These are phyloP conservation scores for Cladophialophora bantiana DNA, from an alignment of 2,329 filamentous ascomycete genomes.

Conservation along the genomic window DNA sequence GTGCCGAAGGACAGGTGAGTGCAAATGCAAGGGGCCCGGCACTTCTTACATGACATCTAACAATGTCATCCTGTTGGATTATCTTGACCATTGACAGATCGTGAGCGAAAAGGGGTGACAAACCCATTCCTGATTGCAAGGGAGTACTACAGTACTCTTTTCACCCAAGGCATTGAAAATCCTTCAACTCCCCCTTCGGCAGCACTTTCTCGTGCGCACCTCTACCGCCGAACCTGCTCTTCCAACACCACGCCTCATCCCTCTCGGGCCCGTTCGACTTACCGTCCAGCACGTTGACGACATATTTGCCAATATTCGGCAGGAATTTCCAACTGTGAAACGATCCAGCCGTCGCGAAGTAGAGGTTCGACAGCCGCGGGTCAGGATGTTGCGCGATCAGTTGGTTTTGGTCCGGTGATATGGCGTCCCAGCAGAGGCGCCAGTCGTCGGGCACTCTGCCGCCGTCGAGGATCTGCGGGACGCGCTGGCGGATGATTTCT, in stretches of 20 bases:
- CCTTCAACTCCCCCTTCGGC: conserved; percentile 41
- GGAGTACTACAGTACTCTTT: background rate
- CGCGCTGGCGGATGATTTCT: conserved; percentile 38
- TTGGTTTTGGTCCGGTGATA: conserved; percentile 68
- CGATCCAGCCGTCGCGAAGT: conserved; percentile 67
- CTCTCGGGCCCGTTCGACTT: conserved; percentile 42
- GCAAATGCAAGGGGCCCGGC: too few relatives aligned
- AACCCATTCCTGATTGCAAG: too few relatives aligned
- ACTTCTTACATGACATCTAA: too few relatives aligned
- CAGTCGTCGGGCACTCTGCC: conserved; percentile 50
- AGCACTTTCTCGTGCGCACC: conserved; percentile 45
- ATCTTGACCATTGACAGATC: too few relatives aligned
- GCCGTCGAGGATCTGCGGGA: conserved; percentile 44
- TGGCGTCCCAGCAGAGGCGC: conserved; percentile 65
- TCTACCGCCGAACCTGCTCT: conserved; percentile 38
- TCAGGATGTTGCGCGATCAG: conserved; percentile 61
- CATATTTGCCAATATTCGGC: conserved; percentile 67
- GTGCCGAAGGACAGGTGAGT: too few relatives aligned
- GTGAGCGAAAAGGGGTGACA: background rate
- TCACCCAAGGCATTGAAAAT: conserved; percentile 26
- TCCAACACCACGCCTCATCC: conserved; percentile 53
- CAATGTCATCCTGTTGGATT: too few relatives aligned
- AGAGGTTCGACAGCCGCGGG: conserved; percentile 59
- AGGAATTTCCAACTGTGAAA: conserved; percentile 73
- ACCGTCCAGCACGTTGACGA: conserved; percentile 44